Evolutionary conservation across 75 land plant genomes (phyloP).

Genomic region (Picea glauca): DNA sequence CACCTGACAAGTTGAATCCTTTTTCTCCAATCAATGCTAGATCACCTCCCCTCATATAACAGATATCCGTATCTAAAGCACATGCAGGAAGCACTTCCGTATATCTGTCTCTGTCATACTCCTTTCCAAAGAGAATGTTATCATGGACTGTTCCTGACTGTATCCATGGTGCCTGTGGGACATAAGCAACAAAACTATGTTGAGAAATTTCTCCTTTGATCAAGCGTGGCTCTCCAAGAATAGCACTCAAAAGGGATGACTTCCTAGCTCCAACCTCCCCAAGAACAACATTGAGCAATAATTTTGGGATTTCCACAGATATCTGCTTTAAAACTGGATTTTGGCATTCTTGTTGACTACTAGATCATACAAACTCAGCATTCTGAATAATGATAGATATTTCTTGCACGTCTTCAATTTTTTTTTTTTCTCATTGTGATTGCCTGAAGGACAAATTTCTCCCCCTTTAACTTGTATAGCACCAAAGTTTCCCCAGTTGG

Average conservation of each 20-base stretch:
- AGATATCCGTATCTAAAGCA: conserved; percentile 75
- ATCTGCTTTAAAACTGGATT: too few species aligned
- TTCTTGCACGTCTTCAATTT: too few species aligned
- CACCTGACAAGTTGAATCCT: conserved; percentile 83
- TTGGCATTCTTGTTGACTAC: too few species aligned
- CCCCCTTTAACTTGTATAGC: too few species aligned
- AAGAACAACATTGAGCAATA: too few species aligned
- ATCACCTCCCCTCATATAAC: conserved; percentile 69
- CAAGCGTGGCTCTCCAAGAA: background rate
- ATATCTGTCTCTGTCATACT: conserved; percentile 51
- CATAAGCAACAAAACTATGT: background rate
- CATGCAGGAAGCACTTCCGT: conserved; percentile 54
- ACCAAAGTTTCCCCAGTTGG: too few species aligned
- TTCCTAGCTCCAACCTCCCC: conserved; percentile 2
- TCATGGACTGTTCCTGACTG: conserved; percentile 71
- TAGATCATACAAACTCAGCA: too few species aligned
- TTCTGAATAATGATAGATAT: too few species aligned
- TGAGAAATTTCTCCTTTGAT: background rate
- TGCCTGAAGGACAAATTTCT: too few species aligned
- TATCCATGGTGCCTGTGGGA: conserved; percentile 73
- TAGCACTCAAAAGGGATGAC: background rate
- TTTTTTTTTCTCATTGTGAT: too few species aligned
- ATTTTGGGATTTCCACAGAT: too few species aligned
- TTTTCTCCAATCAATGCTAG: conserved; percentile 68
- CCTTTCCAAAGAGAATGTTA: conserved; percentile 75